These are phyloP conservation scores for Mycena epipterygia DNA, from an alignment of 768 basidiomycete genomes.

Conservation along the genomic window DNA sequence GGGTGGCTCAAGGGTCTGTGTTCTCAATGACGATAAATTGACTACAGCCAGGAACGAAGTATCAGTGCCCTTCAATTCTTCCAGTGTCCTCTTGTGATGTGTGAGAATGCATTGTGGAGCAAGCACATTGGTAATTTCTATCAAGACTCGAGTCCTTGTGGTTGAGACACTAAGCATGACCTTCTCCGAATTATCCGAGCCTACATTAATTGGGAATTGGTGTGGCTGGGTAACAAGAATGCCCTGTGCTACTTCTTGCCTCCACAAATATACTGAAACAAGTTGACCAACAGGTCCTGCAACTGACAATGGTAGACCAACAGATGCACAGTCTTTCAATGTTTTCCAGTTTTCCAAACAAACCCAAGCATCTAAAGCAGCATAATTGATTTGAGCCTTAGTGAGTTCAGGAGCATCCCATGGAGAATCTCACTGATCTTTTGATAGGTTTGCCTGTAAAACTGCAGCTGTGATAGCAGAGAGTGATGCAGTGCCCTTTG, in stretches of 20 bases:
- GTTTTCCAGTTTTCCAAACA: constrained; percentile 7
- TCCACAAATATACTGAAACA: constrained; percentile 24
- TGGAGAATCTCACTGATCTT: not conserved
- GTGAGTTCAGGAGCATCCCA: not conserved
- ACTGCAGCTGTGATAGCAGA: constrained; percentile 9
- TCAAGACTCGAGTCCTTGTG: constrained; percentile 32
- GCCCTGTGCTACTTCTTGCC: constrained; percentile 26
- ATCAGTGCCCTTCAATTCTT: constrained; percentile 8
- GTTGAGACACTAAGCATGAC: constrained; percentile 16
- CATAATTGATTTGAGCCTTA: constrained; percentile 29
- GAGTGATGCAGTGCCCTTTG: constrained; percentile 30
- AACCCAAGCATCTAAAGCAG: constrained; percentile 28
- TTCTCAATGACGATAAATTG: constrained; percentile 20
- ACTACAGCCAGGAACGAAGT: constrained; percentile 29
- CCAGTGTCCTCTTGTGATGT: constrained; percentile 23
- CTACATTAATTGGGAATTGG: not conserved
- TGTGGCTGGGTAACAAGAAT: constrained; percentile 24
- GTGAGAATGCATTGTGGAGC: constrained; percentile 32
- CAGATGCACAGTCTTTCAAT: constrained; percentile 7
- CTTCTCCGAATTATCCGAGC: no score
- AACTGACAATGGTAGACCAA: constrained; percentile 24
- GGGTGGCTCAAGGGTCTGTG: not conserved
- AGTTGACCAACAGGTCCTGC: constrained; percentile 29
- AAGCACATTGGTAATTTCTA: constrained; percentile 29
- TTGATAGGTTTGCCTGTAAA: not conserved